Evolutionary conservation across 78 protist species (phyloP).

Genomic region (Trichosphaerium sp.): DNA sequence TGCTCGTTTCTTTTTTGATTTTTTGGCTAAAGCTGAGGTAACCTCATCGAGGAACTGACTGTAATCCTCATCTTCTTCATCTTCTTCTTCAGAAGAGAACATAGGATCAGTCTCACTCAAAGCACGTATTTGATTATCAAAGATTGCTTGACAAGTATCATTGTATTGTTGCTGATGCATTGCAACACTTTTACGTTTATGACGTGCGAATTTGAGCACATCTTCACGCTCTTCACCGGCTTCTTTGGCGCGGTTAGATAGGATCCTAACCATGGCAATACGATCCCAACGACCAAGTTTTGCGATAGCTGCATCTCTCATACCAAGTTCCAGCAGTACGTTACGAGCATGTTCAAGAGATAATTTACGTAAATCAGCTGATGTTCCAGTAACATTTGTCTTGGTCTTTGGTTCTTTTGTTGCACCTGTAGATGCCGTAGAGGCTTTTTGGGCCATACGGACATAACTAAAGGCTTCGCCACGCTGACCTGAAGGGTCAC

Average conservation of each 20-base stretch:
- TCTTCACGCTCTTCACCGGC: slow-evolving; percentile 7
- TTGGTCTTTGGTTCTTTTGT: slow-evolving; percentile 21
- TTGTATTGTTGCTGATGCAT: slow-evolving; percentile 46
- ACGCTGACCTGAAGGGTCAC: slow-evolving; percentile 16
- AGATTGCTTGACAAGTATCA: slow-evolving; percentile 41
- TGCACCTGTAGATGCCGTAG: slow-evolving; percentile 27
- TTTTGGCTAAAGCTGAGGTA: not conserved
- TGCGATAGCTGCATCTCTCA: slow-evolving; percentile 25
- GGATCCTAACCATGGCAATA: slow-evolving; percentile 33
- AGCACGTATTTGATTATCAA: slow-evolving; percentile 29
- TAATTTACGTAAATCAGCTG: slow-evolving; percentile 46
- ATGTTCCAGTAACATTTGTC: slow-evolving; percentile 47
- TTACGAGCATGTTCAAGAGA: slow-evolving; percentile 11
- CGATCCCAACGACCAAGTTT: slow-evolving; percentile 36
- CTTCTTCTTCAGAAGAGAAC: slow-evolving; percentile 11
- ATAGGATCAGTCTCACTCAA: not conserved
- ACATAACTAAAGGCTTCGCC: slow-evolving; percentile 23
- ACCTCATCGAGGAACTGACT: slow-evolving; percentile 1
- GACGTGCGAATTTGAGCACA: slow-evolving; percentile 50
- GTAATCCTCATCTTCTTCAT: slow-evolving; percentile 16
- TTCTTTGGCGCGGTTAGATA: slow-evolving; percentile 31
- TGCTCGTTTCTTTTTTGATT: not conserved
- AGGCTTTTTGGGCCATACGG: slow-evolving; percentile 41
- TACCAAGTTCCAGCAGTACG: slow-evolving; percentile 25
- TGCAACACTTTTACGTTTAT: slow-evolving; percentile 26